Conservation (phyloP, 208 protist species). For the Leishmania martiniquensis region DNA sequence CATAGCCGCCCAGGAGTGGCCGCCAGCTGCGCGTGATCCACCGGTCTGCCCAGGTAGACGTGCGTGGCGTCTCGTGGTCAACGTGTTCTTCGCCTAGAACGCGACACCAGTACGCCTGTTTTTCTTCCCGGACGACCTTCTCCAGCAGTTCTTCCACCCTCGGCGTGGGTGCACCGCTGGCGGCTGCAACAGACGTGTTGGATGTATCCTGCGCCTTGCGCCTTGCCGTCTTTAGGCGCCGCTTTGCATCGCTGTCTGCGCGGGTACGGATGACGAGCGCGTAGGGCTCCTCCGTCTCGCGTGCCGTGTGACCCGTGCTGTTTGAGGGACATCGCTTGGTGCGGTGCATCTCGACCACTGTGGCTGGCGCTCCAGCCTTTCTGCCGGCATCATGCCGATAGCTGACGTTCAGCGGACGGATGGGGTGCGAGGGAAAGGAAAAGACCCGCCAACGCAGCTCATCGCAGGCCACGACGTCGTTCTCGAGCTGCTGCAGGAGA, state of each 20-base stretch:
- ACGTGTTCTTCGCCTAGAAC: conserved; percentile 18
- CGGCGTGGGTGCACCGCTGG: not conserved
- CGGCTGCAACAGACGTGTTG: not conserved
- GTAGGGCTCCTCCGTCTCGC: not conserved
- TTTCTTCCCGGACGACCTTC: conserved; percentile 9
- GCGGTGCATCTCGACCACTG: conserved; percentile 3
- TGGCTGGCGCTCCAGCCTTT: conserved; percentile 7
- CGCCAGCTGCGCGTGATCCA: conserved; percentile 18
- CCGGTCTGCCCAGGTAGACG: conserved; percentile 3
- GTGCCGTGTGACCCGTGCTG: not conserved
- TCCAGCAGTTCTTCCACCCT: conserved; percentile 19
- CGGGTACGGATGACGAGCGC: conserved; percentile 20
- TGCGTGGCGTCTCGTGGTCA: not conserved
- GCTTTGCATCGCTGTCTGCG: conserved; percentile 2
- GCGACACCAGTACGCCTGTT: conserved; percentile 13
- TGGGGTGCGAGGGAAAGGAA: conserved; percentile 45
- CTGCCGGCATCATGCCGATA: conserved; percentile 32
- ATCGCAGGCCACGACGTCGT: conserved; percentile 56
- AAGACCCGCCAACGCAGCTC: conserved; percentile 51
- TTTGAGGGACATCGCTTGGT: not conserved
- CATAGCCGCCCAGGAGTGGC: conserved; percentile 51
- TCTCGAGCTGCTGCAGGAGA: conserved; percentile 29
- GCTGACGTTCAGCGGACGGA: conserved; percentile 28
- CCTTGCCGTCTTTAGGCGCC: conserved; percentile 8
- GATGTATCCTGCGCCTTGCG: conserved; percentile 1